Evolutionary conservation across 768 basidiomycete species (phyloP).

Genomic region (Rhizopogon roseolus): DNA sequence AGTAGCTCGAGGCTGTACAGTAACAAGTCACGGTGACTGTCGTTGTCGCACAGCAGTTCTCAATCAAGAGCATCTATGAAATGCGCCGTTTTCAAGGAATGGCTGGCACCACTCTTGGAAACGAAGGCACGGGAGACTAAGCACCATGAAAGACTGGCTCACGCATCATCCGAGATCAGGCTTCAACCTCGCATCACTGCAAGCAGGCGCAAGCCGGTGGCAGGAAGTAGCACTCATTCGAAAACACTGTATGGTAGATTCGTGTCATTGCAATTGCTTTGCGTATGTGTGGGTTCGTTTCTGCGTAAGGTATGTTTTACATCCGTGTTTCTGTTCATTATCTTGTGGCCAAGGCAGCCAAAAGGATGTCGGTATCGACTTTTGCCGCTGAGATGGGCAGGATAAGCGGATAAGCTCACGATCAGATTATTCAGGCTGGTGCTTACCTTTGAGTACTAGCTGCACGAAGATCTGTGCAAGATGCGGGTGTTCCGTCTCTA

Average conservation of each 20-base stretch:
- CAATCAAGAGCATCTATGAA: too few species aligned
- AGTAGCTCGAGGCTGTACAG: too few species aligned
- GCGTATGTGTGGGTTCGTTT: not conserved
- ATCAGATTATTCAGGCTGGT: not conserved
- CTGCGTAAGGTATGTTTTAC: not conserved
- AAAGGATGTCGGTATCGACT: slow-evolving; percentile 56
- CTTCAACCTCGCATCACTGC: slow-evolving; percentile 27
- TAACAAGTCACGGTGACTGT: too few species aligned
- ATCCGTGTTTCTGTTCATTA: slow-evolving; percentile 5
- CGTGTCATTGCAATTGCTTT: not conserved
- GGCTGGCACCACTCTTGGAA: slow-evolving; percentile 45
- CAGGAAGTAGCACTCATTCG: slow-evolving; percentile 9
- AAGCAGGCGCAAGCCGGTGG: slow-evolving; percentile 28
- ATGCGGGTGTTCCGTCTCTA: slow-evolving; percentile 68
- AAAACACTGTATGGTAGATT: not conserved
- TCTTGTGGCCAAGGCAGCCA: slow-evolving; percentile 50
- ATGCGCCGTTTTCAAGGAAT: slow-evolving; percentile 12
- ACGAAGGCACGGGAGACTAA: too few species aligned
- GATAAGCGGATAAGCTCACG: not conserved
- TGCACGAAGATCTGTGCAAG: slow-evolving; percentile 62
- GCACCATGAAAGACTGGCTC: slow-evolving; percentile 15
- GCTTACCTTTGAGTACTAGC: slow-evolving; percentile 70
- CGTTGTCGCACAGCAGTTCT: too few species aligned
- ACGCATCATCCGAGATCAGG: slow-evolving; percentile 24
- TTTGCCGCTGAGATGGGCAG: slow-evolving; percentile 45